A percentile compares a stretch with the other conserved stretches of the same genome.
These are phyloP conservation scores for Aspergillus puulaauensis DNA, from an alignment of 2,329 filamentous ascomycete genomes.

Conservation along the genomic window DNA sequence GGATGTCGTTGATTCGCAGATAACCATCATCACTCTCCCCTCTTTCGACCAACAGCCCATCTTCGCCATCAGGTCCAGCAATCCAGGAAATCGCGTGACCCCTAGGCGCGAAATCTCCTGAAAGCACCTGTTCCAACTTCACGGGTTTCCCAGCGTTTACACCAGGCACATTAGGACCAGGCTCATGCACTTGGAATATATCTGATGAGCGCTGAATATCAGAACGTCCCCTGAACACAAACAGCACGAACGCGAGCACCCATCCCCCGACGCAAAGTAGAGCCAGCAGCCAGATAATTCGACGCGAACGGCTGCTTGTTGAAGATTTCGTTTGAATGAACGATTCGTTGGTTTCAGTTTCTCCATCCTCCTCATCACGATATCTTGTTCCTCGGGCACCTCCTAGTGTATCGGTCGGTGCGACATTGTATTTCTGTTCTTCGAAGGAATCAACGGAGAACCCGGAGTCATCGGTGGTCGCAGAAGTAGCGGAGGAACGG, in stretches of 20 bases:
- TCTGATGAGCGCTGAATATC: slow-evolving; percentile 30
- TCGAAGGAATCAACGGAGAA: slow-evolving; percentile 36
- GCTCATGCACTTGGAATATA: slow-evolving; percentile 25
- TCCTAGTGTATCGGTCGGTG: slow-evolving; percentile 7
- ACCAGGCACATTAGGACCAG: slow-evolving; percentile 26
- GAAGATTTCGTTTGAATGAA: slow-evolving; percentile 22
- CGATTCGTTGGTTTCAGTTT: slow-evolving; percentile 24
- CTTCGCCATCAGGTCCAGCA: slow-evolving; percentile 52
- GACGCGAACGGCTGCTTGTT: slow-evolving; percentile 30
- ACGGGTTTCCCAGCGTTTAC: slow-evolving; percentile 42
- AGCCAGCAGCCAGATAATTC: slow-evolving; percentile 41
- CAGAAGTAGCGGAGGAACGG: slow-evolving; percentile 26
- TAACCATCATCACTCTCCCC: slow-evolving; percentile 62
- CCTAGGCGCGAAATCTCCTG: slow-evolving; percentile 37
- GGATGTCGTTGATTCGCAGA: slow-evolving; percentile 83
- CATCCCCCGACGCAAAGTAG: slow-evolving; percentile 46
- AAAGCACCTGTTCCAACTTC: slow-evolving; percentile 43
- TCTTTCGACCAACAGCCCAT: slow-evolving; percentile 80
- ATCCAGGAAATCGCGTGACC: slow-evolving; percentile 49
- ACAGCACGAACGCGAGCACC: slow-evolving; percentile 45
- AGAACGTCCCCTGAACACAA: slow-evolving; percentile 38
- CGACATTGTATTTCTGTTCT: slow-evolving; percentile 22
- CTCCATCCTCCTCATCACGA: slow-evolving; percentile 37
- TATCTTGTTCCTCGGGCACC: slow-evolving; percentile 26
- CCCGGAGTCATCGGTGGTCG: slow-evolving; percentile 33